phyloP scores from a whole-genome alignment of 306 rosid genomes.

The Arachis hypogaea region DNA sequence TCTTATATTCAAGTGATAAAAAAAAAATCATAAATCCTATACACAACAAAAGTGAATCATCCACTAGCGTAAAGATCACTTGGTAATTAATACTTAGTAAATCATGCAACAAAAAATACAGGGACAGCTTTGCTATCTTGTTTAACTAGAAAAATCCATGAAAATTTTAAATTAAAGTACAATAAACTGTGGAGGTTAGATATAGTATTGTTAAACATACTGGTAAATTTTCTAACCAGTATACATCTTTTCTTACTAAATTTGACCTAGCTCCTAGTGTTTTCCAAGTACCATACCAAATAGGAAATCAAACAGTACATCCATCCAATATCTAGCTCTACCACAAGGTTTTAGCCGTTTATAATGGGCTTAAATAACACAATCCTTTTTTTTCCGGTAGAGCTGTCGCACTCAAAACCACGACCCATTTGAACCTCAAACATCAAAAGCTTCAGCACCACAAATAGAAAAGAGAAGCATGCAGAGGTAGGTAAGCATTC shows the following conservation, averaged over 20 bases:
- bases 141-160: not conserved
- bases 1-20: not conserved
- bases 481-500: not conserved
- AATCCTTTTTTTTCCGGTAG: slow-evolving; percentile 1
- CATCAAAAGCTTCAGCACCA: not conserved
- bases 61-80: slow-evolving; percentile 1
- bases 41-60: not conserved
- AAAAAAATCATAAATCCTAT: not conserved
- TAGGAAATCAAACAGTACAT: not conserved
- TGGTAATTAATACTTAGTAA: not conserved
- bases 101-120: slow-evolving; percentile 9
- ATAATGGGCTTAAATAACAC: slow-evolving; percentile 19
- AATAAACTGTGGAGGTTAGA: not conserved
- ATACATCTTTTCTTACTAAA: slow-evolving; percentile 3
- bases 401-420: slow-evolving; percentile 1
- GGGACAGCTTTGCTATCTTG: slow-evolving; percentile 14
- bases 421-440: slow-evolving; percentile 27
- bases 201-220: not conserved
- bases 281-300: not conserved
- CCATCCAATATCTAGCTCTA: not conserved
- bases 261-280: not conserved
- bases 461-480: not conserved
- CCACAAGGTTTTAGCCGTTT: not conserved
- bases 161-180: not conserved
- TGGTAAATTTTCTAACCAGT: not conserved